Conservation (phyloP, 2,329 filamentous ascomycete genomes). For the Exophiala oligosperma region DNA sequence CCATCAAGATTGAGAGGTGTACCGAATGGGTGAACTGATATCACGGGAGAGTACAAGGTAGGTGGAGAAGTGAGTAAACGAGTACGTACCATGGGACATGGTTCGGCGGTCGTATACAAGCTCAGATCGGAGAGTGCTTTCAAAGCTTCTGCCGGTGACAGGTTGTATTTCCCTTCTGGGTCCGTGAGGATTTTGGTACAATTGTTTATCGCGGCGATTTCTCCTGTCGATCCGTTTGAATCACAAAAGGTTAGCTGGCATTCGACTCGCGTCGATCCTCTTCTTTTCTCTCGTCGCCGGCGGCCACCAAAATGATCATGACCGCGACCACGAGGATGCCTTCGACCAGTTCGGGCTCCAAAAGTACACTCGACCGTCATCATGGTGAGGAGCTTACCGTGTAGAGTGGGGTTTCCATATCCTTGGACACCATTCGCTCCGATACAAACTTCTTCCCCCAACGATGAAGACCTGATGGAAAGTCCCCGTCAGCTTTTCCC, state of each 20-base stretch:
- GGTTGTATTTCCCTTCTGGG: constrained; percentile 40
- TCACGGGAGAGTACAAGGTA: neutral
- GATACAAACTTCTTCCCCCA: neutral
- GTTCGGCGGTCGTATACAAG: constrained; percentile 59
- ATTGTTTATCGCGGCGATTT: constrained; percentile 57
- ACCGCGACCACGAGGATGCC: no score
- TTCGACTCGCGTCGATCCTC: neutral
- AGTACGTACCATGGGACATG: constrained; percentile 51
- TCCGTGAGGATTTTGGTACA: constrained; percentile 53
- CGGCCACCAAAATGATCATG: no score
- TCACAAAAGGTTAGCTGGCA: neutral
- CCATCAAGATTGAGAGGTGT: no score
- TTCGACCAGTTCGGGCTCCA: no score
- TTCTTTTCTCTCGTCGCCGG: no score
- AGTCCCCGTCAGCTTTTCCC: no score
- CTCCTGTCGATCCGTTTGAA: constrained; percentile 37
- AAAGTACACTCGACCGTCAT: no score
- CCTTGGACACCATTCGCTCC: neutral
- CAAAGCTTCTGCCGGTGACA: constrained; percentile 44
- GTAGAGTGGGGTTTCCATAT: neutral
- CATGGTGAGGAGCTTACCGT: constrained; percentile 21
- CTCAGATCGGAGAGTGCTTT: constrained; percentile 49
- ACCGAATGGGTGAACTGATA: no score
- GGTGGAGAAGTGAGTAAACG: neutral
- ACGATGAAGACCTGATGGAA: neutral